Conservation (phyloP, 2,329 filamentous ascomycete species). For the Penicillium brevicompactum region DNA sequence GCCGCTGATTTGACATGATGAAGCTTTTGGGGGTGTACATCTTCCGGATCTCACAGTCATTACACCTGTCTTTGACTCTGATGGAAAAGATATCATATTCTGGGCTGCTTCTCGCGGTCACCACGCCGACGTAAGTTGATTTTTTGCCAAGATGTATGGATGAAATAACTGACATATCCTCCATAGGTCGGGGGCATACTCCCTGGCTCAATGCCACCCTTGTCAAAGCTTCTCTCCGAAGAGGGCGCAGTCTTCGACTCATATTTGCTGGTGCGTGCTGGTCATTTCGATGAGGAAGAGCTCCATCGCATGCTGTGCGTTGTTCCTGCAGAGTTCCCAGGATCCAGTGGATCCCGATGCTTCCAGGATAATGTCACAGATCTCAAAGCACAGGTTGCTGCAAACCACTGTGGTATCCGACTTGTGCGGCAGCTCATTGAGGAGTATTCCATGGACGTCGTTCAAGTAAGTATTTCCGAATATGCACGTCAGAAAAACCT, state of each 20-base stretch:
- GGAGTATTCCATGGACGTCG: slow-evolving; percentile 71
- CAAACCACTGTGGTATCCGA: slow-evolving; percentile 78
- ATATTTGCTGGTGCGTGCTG: slow-evolving; percentile 70
- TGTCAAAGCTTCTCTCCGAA: slow-evolving; percentile 30
- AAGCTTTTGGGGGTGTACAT: slow-evolving; percentile 78
- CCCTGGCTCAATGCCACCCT: slow-evolving; percentile 70
- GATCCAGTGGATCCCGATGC: slow-evolving; percentile 73
- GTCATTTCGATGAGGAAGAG: slow-evolving; percentile 69
- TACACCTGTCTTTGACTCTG: slow-evolving; percentile 70
- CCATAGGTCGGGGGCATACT: slow-evolving; percentile 68
- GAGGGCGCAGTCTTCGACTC: slow-evolving; percentile 59
- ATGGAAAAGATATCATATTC: slow-evolving; percentile 71
- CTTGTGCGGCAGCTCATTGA: slow-evolving; percentile 69
- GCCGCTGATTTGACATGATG: slow-evolving; percentile 30
- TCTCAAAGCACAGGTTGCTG: slow-evolving; percentile 77
- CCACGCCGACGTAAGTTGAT: slow-evolving; percentile 62
- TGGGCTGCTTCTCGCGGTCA: slow-evolving; percentile 75
- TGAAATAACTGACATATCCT: background rate
- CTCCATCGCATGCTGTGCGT: slow-evolving; percentile 67
- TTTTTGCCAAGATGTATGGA: background rate
- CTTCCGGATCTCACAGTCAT: slow-evolving; percentile 76
- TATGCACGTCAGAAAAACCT: background rate
- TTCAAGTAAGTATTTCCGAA: slow-evolving; percentile 55
- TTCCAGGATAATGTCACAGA: slow-evolving; percentile 79
- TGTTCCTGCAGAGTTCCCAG: slow-evolving; percentile 70